Evolutionary conservation across 345 rosid genomes (phyloP).

Genomic region (Euphorbia pulcherrima): DNA sequence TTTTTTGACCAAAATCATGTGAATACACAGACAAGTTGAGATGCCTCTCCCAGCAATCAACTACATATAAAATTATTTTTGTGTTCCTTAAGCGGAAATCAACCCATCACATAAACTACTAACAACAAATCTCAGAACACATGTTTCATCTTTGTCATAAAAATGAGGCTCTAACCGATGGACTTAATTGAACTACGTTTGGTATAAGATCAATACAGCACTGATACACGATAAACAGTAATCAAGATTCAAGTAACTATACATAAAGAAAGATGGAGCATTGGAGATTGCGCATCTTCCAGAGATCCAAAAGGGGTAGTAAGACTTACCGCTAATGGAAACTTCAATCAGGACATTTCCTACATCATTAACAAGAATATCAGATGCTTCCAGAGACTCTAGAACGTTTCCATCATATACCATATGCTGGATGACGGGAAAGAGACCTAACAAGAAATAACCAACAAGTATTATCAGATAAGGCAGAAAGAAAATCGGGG

Average conservation of each 20-base stretch:
- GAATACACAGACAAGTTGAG: neutral
- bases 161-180: neutral
- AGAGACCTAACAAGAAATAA: constrained; percentile 52
- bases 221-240: neutral
- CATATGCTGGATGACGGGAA: constrained; percentile 77
- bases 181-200: neutral
- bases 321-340: constrained; percentile 42
- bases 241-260: neutral
- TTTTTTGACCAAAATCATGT: neutral
- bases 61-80: neutral
- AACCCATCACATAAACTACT: neutral
- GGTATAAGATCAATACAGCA: neutral
- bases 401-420: constrained; percentile 50
- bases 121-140: neutral
- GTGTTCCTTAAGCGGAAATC: neutral
- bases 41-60: neutral
- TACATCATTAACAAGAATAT: constrained; percentile 33
- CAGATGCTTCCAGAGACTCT: constrained; percentile 42
- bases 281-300: neutral
- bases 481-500: neutral
- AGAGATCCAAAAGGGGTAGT: neutral
- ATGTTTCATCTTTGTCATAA: neutral
- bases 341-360: constrained; percentile 57
- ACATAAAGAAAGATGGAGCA: neutral
- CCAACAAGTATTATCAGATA: neutral